Conservation (phyloP, 208 protist species). For the Naegleria lovaniensis region DNA sequence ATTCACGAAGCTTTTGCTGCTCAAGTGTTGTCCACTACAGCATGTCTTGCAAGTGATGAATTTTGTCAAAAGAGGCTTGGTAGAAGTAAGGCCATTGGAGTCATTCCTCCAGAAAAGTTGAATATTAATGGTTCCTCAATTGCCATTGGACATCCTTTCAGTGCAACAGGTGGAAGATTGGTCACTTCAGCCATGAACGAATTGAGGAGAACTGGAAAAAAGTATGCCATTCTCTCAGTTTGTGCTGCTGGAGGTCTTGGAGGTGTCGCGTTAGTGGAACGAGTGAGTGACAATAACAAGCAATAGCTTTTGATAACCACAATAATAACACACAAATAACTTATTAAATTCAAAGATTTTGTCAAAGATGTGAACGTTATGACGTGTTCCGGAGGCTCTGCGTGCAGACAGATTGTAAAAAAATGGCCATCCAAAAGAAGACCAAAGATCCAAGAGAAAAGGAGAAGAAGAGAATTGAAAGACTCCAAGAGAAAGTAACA, state of each 20-base stretch:
- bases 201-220: constrained; percentile 64
- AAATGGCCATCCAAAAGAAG: neutral
- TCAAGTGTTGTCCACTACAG: constrained; percentile 69
- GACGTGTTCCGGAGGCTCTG: too few species aligned
- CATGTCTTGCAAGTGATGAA: constrained; percentile 58
- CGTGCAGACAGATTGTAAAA: neutral
- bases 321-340: too few species aligned
- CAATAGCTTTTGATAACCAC: too few species aligned
- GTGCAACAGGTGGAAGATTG: constrained; percentile 68
- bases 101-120: constrained; percentile 53
- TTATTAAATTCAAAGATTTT: too few species aligned
- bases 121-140: constrained; percentile 70
- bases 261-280: constrained; percentile 62
- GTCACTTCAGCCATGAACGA: constrained; percentile 66
- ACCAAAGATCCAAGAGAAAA: neutral
- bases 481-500: neutral
- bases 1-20: constrained; percentile 78
- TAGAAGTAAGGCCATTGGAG: constrained; percentile 44
- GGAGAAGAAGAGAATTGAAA: neutral
- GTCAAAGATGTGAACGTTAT: too few species aligned
- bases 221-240: constrained; percentile 67
- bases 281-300: constrained; percentile 40
- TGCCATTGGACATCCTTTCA: constrained; percentile 73
- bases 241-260: constrained; percentile 73
- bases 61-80: constrained; percentile 59